Base-by-base conservation (phyloP, 176 grass and related monocot genomes). In the Typha latifolia region DNA sequence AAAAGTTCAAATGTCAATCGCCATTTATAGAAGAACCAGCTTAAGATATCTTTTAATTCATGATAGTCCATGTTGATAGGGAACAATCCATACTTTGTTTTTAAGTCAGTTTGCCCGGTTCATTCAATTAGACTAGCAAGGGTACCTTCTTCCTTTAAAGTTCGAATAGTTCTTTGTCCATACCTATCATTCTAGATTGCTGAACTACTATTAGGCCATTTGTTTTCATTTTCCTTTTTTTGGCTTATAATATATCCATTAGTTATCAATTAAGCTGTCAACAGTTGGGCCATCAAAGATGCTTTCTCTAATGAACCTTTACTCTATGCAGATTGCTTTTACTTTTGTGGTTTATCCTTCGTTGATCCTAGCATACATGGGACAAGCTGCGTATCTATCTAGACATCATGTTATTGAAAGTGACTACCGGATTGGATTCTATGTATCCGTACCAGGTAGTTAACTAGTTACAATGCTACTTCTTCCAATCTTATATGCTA, bases 321-420 rank as follows among this genome's bases (percentile, higher is more conserved):
- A 15, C 49, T 27, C 26, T 49, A 57, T 84, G 67, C 86, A 93
- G 89, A 76, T 99, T 77, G 94, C 89, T 74, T 99, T 99, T 80
- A 87, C 94, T 62, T 93, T 74, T 78, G 82, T 99, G 89, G 94
- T 99, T 64, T 99, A 99, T 63, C 94, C 94, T 61, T 91, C 94
- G 7, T 71, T 99, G 76, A 93, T 99, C 74, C 85, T 99, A 49
- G 89, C 94, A 63, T 99, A 99, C 49, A 99, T 99, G 89, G 94
- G 94, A 53, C 94, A 99, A 83, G 94, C 94, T 62, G 94, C 89
- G 62, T 99, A 99, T 67, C 81, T 99, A 56, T 99, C 83, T 74
- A 77, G 64, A 82, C 94, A 99, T 89, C 89, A 99, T 67, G 74
- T 47, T 64, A 82, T 99, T 47, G 83, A 89, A 82, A 89, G 55